A percentile compares a stretch with the other conserved stretches of the same genome.
These are phyloP conservation scores for Phascolomyces articulosus DNA, from an alignment of 371 early-diverging fungal genomes.

Conservation along the genomic window DNA sequence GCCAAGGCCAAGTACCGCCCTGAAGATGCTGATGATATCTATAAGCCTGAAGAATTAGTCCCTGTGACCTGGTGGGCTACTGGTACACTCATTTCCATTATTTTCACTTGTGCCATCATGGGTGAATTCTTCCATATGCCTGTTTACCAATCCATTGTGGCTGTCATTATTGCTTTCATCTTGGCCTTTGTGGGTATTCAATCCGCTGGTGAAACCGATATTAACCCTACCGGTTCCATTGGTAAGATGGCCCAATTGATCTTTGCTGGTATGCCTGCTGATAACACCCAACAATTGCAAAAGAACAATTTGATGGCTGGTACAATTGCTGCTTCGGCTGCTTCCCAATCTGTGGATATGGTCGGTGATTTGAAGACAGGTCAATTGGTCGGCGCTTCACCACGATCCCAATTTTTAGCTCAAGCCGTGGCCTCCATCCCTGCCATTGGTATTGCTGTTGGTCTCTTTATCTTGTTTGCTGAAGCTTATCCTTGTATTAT, in stretches of 20 bases:
- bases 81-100: slow-evolving; percentile 58
- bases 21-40: slow-evolving; percentile 33
- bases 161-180: slow-evolving; percentile 68
- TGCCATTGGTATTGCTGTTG: slow-evolving; percentile 58
- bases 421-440: slow-evolving; percentile 65
- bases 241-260: slow-evolving; percentile 67
- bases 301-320: slow-evolving; percentile 65
- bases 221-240: slow-evolving; percentile 65
- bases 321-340: slow-evolving; percentile 62
- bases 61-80: slow-evolving; percentile 63
- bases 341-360: slow-evolving; percentile 69
- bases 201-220: slow-evolving; percentile 71
- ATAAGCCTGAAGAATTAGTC: slow-evolving; percentile 50
- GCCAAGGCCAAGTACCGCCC: background rate
- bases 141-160: slow-evolving; percentile 57
- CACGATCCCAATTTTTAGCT: slow-evolving; percentile 65
- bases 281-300: slow-evolving; percentile 36
- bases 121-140: slow-evolving; percentile 62
- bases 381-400: slow-evolving; percentile 62
- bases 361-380: slow-evolving; percentile 70
- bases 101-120: slow-evolving; percentile 66
- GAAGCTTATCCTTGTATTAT: slow-evolving; percentile 66
- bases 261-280: slow-evolving; percentile 60
- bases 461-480: slow-evolving; percentile 64
- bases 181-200: slow-evolving; percentile 74